phyloP scores from a whole-genome alignment of 129 eudicot species.

The Escallonia rubra region DNA sequence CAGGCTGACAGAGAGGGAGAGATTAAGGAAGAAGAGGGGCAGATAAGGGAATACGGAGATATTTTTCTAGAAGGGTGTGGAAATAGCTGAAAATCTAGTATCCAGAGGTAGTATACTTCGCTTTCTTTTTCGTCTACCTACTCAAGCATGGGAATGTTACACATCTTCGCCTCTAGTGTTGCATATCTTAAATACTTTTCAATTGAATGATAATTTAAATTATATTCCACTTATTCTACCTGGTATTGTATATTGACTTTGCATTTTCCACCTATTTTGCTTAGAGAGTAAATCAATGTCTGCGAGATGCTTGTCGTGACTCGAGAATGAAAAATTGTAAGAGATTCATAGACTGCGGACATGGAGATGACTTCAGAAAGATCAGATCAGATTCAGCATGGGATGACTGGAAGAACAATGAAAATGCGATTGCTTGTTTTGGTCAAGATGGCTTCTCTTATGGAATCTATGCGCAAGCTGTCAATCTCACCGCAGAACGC shows the following conservation, averaged over 20 bases:
- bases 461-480: slow-evolving; percentile 66
- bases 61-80: no score
- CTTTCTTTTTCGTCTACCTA: not conserved
- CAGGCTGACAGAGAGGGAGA: no score
- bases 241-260: not conserved
- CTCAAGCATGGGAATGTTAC: not conserved
- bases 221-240: not conserved
- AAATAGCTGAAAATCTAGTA: no score
- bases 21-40: no score
- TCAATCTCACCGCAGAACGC: slow-evolving; percentile 44
- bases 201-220: not conserved
- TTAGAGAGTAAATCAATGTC: slow-evolving; percentile 93
- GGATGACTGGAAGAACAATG: slow-evolving; percentile 42
- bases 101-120: not conserved
- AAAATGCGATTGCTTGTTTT: slow-evolving; percentile 48
- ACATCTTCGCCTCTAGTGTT: not conserved
- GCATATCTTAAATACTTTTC: not conserved
- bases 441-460: slow-evolving; percentile 35
- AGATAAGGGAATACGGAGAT: no score
- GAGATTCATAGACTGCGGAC: slow-evolving; percentile 63
- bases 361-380: slow-evolving; percentile 16
- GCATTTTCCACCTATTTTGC: not conserved
- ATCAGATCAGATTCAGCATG: slow-evolving; percentile 8
- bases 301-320: slow-evolving; percentile 53
- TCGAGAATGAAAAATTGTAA: slow-evolving; percentile 25